Percentiles rank a stretch among this genome's conserved stretches.
phyloP scores from a whole-genome alignment of 2,329 filamentous ascomycete species.

The Fusarium secorum region DNA sequence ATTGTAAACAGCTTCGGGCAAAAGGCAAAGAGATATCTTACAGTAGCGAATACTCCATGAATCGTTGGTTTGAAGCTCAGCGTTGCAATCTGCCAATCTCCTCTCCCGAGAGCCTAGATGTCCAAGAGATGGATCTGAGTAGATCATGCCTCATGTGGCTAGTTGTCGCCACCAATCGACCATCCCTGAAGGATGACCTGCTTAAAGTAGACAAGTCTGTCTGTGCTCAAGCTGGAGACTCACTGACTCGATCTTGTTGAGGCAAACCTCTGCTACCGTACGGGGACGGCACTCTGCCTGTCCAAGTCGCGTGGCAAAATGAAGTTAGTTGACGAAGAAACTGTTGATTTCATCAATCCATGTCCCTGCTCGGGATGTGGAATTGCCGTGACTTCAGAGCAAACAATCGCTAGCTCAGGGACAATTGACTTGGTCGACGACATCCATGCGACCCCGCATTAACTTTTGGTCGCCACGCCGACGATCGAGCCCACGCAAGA shows the following conservation, averaged over 20 bases:
- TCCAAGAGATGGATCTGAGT: neutral
- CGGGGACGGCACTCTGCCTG: too few relatives aligned
- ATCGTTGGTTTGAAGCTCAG: neutral
- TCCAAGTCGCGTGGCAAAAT: neutral
- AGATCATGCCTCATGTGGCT: neutral
- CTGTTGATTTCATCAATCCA: neutral
- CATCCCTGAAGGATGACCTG: neutral
- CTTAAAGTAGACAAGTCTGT: neutral
- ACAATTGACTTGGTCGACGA: neutral
- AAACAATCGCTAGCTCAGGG: neutral
- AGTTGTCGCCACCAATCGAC: neutral
- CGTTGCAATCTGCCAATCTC: neutral
- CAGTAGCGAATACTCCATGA: neutral
- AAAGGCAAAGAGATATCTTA: neutral
- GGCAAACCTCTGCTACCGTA: neutral
- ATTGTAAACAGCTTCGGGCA: rapidly evolving
- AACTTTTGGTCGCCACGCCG: neutral
- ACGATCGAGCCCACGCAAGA: neutral
- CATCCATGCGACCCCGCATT: neutral
- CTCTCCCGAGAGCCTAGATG: neutral
- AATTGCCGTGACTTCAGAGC: neutral
- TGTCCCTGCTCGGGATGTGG: too few relatives aligned
- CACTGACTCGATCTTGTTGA: neutral
- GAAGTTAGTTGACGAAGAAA: neutral
- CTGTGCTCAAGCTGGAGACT: neutral